These are phyloP conservation scores for Pythium oligandrum DNA, from an alignment of 352 stramenopile genomes.

Conservation along the genomic window DNA sequence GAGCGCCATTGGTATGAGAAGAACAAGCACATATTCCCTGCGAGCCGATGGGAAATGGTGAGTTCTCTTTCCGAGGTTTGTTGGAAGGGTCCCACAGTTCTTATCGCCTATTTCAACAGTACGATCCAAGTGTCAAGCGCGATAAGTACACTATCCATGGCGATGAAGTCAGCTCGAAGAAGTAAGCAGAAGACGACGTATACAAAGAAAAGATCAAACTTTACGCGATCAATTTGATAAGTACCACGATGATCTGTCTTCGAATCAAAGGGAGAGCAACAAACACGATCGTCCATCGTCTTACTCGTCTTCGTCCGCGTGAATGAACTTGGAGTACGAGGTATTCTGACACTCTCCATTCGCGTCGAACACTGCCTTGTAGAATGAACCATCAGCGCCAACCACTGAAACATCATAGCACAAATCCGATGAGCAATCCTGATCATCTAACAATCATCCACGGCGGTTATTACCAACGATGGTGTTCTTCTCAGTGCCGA, in stretches of 20 bases:
- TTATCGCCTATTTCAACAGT: slow-evolving; percentile 27
- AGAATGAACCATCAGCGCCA: slow-evolving; percentile 83
- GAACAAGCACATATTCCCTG: slow-evolving; percentile 99
- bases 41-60: slow-evolving; percentile 95
- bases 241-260: no score
- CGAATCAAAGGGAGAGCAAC: no score
- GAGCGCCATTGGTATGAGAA: slow-evolving; percentile 97
- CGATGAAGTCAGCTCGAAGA: slow-evolving; percentile 43
- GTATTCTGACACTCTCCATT: slow-evolving; percentile 88
- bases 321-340: slow-evolving; percentile 89
- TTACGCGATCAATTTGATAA: not conserved
- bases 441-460: no score
- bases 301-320: slow-evolving; percentile 86
- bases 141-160: slow-evolving; percentile 84
- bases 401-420: slow-evolving; percentile 43
- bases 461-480: slow-evolving; percentile 58
- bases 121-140: slow-evolving; percentile 68
- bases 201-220: slow-evolving; percentile 13
- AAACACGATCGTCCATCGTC: slow-evolving; percentile 3
- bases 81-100: not conserved
- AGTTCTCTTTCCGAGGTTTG: slow-evolving; percentile 6
- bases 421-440: slow-evolving; percentile 4
- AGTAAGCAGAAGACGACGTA: slow-evolving; percentile 9
- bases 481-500: slow-evolving; percentile 91
- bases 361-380: slow-evolving; percentile 85